These are phyloP conservation scores for Xylaria sp. DNA, from an alignment of 2,329 filamentous ascomycete species.

Conservation along the genomic window DNA sequence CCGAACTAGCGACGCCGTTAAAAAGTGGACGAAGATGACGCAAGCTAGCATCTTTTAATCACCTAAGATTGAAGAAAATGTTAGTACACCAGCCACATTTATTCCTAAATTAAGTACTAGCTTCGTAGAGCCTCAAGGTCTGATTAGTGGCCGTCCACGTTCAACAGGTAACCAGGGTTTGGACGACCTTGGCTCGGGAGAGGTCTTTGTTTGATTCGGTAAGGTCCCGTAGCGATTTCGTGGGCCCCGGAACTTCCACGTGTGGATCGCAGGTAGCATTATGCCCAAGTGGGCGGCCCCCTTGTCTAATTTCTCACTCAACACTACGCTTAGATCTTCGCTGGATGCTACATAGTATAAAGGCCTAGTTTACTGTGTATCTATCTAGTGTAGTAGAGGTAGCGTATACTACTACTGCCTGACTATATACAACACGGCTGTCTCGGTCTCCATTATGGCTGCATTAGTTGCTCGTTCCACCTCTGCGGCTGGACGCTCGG, in stretches of 20 bases:
- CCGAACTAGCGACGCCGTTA: neutral
- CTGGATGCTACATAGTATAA: neutral
- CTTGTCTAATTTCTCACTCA: slow-evolving; percentile 13
- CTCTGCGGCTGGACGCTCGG: slow-evolving; percentile 29
- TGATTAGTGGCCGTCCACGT: neutral
- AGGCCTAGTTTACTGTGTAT: no score
- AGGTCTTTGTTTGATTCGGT: slow-evolving; percentile 16
- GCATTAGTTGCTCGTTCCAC: slow-evolving; percentile 26
- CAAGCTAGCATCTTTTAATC: neutral
- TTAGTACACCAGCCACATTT: neutral
- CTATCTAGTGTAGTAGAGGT: no score
- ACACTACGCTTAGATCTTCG: no score
- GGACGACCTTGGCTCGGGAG: slow-evolving; percentile 11
- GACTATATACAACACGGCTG: slow-evolving; percentile 6
- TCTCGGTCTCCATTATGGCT: slow-evolving; percentile 27
- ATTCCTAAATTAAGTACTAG: neutral
- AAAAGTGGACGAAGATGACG: neutral
- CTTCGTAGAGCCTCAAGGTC: slow-evolving; percentile 3
- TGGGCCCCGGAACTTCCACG: slow-evolving; percentile 15
- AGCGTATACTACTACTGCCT: neutral
- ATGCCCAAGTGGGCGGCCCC: slow-evolving; percentile 10
- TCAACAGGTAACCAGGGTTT: slow-evolving; percentile 2
- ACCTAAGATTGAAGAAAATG: neutral
- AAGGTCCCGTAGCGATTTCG: no score
- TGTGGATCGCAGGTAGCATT: slow-evolving; percentile 22